Percentiles rank a stretch among this genome's conserved stretches.
phyloP scores from a whole-genome alignment of 352 stramenopile species.

The Phytopythium litorale region DNA sequence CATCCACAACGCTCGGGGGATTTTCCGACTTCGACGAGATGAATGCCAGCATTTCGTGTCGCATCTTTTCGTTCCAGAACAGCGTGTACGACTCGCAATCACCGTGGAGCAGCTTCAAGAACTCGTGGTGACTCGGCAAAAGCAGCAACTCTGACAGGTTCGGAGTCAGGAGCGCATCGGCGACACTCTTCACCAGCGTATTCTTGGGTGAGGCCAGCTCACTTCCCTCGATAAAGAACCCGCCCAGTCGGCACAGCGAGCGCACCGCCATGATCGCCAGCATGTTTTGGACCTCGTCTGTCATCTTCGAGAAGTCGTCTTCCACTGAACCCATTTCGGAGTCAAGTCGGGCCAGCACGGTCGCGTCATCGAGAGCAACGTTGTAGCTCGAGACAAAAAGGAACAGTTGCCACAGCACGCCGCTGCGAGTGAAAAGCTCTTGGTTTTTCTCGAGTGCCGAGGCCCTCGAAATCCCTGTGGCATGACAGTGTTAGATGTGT shows the following conservation, averaged over 20 bases:
- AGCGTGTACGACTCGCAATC: slow-evolving; percentile 79
- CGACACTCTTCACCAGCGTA: slow-evolving; percentile 30
- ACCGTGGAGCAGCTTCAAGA: slow-evolving; percentile 75
- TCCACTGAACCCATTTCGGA: slow-evolving; percentile 24
- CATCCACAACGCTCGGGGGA: slow-evolving; percentile 24
- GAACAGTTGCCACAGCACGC: slow-evolving; percentile 71
- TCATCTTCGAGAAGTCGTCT: slow-evolving; percentile 38
- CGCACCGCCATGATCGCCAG: slow-evolving; percentile 68
- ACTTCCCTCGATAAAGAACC: slow-evolving; percentile 48
- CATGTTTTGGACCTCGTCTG: slow-evolving; percentile 61
- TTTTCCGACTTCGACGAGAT: slow-evolving; percentile 33
- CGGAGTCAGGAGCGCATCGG: slow-evolving; percentile 65
- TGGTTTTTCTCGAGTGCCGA: slow-evolving; percentile 56
- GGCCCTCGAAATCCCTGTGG: slow-evolving; percentile 58
- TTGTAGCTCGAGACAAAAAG: slow-evolving; percentile 70
- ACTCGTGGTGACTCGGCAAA: slow-evolving; percentile 73
- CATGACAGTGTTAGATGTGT: neutral
- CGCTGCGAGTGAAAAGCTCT: slow-evolving; percentile 36
- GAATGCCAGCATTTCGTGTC: slow-evolving; percentile 53
- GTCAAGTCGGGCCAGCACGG: slow-evolving; percentile 37
- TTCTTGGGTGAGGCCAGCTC: slow-evolving; percentile 47
- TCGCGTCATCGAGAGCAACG: slow-evolving; percentile 46
- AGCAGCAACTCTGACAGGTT: slow-evolving; percentile 61
- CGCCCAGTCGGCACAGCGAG: slow-evolving; percentile 63
- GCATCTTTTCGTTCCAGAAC: slow-evolving; percentile 81